These are phyloP conservation scores for Rhizopogon vinicolor DNA, from an alignment of 768 basidiomycete genomes.

Conservation along the genomic window DNA sequence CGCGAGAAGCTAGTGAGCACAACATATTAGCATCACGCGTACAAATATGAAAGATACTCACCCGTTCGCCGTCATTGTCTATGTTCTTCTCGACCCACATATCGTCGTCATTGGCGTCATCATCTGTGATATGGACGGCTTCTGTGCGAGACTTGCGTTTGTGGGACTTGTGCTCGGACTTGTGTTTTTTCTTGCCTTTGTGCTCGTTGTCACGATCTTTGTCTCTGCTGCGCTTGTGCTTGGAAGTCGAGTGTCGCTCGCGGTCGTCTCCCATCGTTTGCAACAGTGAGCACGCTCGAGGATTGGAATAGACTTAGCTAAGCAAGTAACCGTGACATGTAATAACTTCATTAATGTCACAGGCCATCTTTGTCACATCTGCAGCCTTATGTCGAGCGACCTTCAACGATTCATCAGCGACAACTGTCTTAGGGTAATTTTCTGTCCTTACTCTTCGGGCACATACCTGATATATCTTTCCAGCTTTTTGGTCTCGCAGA, in stretches of 20 bases:
- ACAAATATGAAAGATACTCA: slow-evolving; percentile 29
- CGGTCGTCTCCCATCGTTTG: slow-evolving; percentile 17
- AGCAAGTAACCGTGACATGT: neutral
- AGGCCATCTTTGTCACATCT: neutral
- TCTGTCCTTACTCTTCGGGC: neutral
- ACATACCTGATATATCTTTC: neutral
- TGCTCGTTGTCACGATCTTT: slow-evolving; percentile 33
- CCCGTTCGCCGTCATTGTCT: slow-evolving; percentile 70
- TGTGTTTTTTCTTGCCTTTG: slow-evolving; percentile 53
- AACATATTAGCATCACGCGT: slow-evolving; percentile 4
- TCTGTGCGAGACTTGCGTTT: slow-evolving; percentile 28
- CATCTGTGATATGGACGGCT: slow-evolving; percentile 48
- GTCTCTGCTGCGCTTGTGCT: slow-evolving; percentile 27
- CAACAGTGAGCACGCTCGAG: neutral
- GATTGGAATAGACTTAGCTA: too few relatives aligned
- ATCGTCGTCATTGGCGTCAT: slow-evolving; percentile 68
- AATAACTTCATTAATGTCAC: neutral
- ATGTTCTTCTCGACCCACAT: slow-evolving; percentile 91
- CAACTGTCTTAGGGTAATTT: slow-evolving; percentile 62
- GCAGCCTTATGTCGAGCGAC: slow-evolving; percentile 49
- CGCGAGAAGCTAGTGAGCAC: slow-evolving; percentile 46
- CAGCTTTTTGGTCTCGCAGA: slow-evolving; percentile 86
- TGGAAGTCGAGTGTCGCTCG: slow-evolving; percentile 14
- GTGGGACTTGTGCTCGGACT: slow-evolving; percentile 38
- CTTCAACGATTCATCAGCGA: slow-evolving; percentile 75